Evolutionary conservation across 164 flowering plant species (phyloP).

Genomic region (Stephania yunnanensis): DNA sequence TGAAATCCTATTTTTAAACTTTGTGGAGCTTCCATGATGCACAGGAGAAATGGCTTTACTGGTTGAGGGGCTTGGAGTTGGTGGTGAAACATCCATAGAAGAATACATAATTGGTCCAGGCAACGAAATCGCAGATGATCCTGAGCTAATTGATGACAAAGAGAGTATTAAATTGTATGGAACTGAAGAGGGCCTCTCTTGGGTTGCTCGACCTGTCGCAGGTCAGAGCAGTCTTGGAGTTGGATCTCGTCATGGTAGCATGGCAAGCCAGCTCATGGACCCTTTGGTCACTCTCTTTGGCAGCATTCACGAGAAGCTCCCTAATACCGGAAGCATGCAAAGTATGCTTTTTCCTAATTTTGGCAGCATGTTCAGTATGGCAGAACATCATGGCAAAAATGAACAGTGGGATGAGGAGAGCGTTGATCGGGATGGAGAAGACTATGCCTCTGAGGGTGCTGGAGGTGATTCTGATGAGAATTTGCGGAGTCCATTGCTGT

Average conservation of each 20-base stretch:
- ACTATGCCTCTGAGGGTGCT: slow-evolving; percentile 30
- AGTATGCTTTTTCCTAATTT: slow-evolving; percentile 50
- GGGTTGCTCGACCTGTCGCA: slow-evolving; percentile 82
- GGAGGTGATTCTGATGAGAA: slow-evolving; percentile 45
- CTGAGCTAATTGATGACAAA: slow-evolving; percentile 34
- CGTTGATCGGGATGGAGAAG: slow-evolving; percentile 37
- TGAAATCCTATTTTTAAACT: not conserved
- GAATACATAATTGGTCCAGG: slow-evolving; percentile 79
- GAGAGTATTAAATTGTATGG: slow-evolving; percentile 66
- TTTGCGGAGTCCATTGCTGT: slow-evolving; percentile 45
- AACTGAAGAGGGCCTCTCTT: slow-evolving; percentile 70
- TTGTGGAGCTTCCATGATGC: not conserved
- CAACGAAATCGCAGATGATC: slow-evolving; percentile 51
- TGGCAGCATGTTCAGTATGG: slow-evolving; percentile 51
- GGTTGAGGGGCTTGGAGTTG: slow-evolving; percentile 90
- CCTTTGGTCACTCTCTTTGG: slow-evolving; percentile 90
- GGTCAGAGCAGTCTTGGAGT: slow-evolving; percentile 65
- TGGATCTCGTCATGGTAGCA: slow-evolving; percentile 73
- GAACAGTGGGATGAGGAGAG: slow-evolving; percentile 62
- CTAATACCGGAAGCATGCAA: slow-evolving; percentile 55
- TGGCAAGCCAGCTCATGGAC: slow-evolving; percentile 70
- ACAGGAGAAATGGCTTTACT: slow-evolving; percentile 94
- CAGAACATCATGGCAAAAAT: slow-evolving; percentile 28
- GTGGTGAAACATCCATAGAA: slow-evolving; percentile 80
- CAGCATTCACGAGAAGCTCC: slow-evolving; percentile 83